These are phyloP conservation scores for Trichoderma arundinaceum DNA, from an alignment of 2,329 filamentous ascomycete genomes.

Conservation along the genomic window DNA sequence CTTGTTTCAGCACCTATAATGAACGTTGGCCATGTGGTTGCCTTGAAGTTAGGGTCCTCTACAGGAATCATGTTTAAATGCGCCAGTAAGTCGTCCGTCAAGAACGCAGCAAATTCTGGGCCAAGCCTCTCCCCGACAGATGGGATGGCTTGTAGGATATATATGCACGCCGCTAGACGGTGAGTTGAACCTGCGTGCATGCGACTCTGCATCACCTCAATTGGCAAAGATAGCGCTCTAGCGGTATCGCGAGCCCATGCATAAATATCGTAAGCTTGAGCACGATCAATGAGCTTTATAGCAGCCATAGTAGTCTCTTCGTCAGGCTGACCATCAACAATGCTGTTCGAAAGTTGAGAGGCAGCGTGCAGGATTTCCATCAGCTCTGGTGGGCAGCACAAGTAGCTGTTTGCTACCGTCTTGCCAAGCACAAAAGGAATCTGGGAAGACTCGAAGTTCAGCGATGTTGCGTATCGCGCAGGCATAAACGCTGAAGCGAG, in stretches of 20 bases:
- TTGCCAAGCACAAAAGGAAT: conserved; percentile 48
- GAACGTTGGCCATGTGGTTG: conserved; percentile 62
- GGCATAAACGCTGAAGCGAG: conserved; percentile 53
- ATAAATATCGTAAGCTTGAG: conserved; percentile 49
- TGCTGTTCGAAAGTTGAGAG: conserved; percentile 47
- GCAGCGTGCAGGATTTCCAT: conserved; percentile 52
- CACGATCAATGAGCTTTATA: conserved; percentile 46
- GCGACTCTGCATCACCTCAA: conserved; percentile 45
- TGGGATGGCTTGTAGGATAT: conserved; percentile 50
- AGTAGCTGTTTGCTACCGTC: conserved; percentile 53
- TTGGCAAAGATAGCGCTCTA: conserved; percentile 44
- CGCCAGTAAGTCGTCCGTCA: conserved; percentile 54
- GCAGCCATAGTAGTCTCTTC: conserved; percentile 43
- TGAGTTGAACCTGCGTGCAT: conserved; percentile 52
- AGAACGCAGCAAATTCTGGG: conserved; percentile 38
- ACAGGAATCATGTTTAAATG: conserved; percentile 55
- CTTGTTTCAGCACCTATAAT: conserved; percentile 59
- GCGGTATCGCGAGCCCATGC: conserved; percentile 49
- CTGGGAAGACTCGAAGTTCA: conserved; percentile 47
- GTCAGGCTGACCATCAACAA: conserved; percentile 37
- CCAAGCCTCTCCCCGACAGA: conserved; percentile 37
- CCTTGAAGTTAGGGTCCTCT: conserved; percentile 60
- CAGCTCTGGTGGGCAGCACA: conserved; percentile 53
- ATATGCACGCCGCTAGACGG: conserved; percentile 53
- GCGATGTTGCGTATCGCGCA: conserved; percentile 40